Percentiles rank a stretch among this genome's conserved stretches.
Evolutionary conservation across 805 yeast genomes (phyloP).

Genomic region (Candida odintsovae): DNA sequence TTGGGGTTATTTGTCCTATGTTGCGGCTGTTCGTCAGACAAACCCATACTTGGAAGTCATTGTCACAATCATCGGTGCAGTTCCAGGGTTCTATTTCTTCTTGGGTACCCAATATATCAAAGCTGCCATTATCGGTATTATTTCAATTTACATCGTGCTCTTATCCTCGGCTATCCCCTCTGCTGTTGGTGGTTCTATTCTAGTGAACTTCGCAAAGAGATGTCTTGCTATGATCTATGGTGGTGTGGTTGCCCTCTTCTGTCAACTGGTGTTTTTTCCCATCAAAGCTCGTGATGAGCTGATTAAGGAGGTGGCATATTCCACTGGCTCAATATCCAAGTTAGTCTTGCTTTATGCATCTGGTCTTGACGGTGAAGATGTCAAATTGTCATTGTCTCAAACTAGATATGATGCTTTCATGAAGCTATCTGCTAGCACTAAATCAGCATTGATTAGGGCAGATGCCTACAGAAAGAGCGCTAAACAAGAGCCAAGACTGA

Average conservation of each 20-base stretch:
- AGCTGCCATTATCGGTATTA: conserved; percentile 44
- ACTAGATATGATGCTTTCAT: conserved; percentile 28
- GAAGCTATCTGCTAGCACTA: conserved; percentile 31
- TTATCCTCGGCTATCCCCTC: conserved; percentile 39
- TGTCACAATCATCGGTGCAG: conserved; percentile 36
- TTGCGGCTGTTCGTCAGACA: conserved; percentile 35
- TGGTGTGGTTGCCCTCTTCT: conserved; percentile 39
- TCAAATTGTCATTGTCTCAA: conserved; percentile 23
- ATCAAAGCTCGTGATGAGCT: conserved; percentile 41
- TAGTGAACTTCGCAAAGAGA: conserved; percentile 41
- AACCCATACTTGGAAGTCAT: conserved; percentile 38
- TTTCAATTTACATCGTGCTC: conserved; percentile 41
- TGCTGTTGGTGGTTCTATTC: conserved; percentile 33
- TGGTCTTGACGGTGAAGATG: conserved; percentile 31
- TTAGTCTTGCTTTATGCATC: conserved; percentile 33
- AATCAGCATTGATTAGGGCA: conserved; percentile 34
- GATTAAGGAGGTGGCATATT: conserved; percentile 34
- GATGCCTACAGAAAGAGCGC: conserved; percentile 34
- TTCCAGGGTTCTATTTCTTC: conserved; percentile 40
- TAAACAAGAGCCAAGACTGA: conserved; percentile 42
- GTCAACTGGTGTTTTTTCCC: conserved; percentile 41
- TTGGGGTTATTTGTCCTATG: conserved; percentile 44
- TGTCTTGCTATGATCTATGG: conserved; percentile 47
- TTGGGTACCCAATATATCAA: conserved; percentile 43
- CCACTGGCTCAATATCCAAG: conserved; percentile 34